These are phyloP conservation scores for Lyophyllum atratum DNA, from an alignment of 768 basidiomycete genomes.

Conservation along the genomic window DNA sequence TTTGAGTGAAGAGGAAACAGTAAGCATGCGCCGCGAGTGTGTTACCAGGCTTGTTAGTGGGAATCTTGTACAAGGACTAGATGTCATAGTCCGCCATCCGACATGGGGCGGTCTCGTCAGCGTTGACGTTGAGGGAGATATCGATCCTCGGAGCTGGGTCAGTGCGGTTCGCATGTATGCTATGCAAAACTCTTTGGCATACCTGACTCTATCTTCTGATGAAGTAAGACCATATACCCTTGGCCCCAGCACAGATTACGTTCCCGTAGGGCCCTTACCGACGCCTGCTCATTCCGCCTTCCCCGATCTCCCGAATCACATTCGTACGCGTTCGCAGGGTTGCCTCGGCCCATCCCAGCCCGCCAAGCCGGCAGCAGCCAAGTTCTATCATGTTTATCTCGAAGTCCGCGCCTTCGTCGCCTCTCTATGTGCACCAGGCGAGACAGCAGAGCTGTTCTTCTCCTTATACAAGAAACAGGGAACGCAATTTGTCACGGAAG, in stretches of 20 bases:
- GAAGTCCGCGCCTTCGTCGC: slow-evolving; percentile 93
- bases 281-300: slow-evolving; percentile 74
- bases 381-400: slow-evolving; percentile 89
- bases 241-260: slow-evolving; percentile 49
- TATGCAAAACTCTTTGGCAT: slow-evolving; percentile 83
- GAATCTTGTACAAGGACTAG: slow-evolving; percentile 89
- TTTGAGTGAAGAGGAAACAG: slow-evolving; percentile 83
- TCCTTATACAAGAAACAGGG: slow-evolving; percentile 88
- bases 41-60: slow-evolving; percentile 86
- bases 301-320: slow-evolving; percentile 51
- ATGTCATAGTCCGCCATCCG: slow-evolving; percentile 96
- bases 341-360: slow-evolving; percentile 29
- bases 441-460: slow-evolving; percentile 92
- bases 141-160: slow-evolving; percentile 82
- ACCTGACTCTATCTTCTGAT: slow-evolving; percentile 59
- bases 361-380: slow-evolving; percentile 47
- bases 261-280: slow-evolving; percentile 47
- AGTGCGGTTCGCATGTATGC: slow-evolving; percentile 91
- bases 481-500: slow-evolving; percentile 89
- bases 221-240: slow-evolving; percentile 41
- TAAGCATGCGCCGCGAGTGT: slow-evolving; percentile 80
- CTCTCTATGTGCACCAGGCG: slow-evolving; percentile 85
- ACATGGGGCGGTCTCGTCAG: slow-evolving; percentile 87
- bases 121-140: slow-evolving; percentile 85
- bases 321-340: slow-evolving; percentile 40